phyloP scores from a whole-genome alignment of 1,284 basidiomycete species.

The Sutorius eximius region DNA sequence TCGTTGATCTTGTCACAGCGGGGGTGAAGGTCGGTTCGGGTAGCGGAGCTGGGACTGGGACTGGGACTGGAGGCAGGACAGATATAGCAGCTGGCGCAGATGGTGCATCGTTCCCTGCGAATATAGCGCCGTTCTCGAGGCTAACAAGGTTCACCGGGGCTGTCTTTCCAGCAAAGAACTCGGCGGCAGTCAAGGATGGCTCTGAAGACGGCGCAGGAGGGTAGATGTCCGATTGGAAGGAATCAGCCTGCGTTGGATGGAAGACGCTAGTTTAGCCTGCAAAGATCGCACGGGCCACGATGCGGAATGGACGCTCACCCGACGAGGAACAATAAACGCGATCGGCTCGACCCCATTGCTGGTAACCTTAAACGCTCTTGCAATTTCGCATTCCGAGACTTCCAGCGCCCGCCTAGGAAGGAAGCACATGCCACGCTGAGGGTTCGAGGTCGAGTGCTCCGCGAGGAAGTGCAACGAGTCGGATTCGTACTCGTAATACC shows the following conservation, averaged over 20 bases:
- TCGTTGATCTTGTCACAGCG: slow-evolving; percentile 6
- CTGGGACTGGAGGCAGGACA: slow-evolving; percentile 23
- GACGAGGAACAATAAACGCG: slow-evolving; percentile 91
- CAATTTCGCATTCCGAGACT: slow-evolving; percentile 92
- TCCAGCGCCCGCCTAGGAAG: slow-evolving; percentile 87
- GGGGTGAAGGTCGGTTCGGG: slow-evolving; percentile 18
- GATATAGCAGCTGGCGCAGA: slow-evolving; percentile 29
- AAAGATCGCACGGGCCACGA: background rate
- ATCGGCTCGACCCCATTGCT: slow-evolving; percentile 81
- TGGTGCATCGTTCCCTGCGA: slow-evolving; percentile 34
- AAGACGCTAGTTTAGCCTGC: background rate
- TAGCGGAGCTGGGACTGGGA: slow-evolving; percentile 13
- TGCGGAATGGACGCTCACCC: slow-evolving; percentile 46
- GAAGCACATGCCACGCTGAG: slow-evolving; percentile 96
- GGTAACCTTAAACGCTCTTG: slow-evolving; percentile 90
- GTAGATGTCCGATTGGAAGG: slow-evolving; percentile 94
- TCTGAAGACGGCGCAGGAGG: slow-evolving; percentile 85
- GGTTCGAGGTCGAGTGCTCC: slow-evolving; percentile 89
- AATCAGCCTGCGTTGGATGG: slow-evolving; percentile 58
- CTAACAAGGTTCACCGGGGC: slow-evolving; percentile 69
- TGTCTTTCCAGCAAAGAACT: slow-evolving; percentile 87
- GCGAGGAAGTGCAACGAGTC: slow-evolving; percentile 81
- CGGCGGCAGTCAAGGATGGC: slow-evolving; percentile 76
- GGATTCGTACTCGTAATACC: slow-evolving; percentile 93
- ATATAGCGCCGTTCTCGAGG: slow-evolving; percentile 57